Conservation (phyloP, 2,329 filamentous ascomycete genomes). For the Rutstroemia sp. region DNA sequence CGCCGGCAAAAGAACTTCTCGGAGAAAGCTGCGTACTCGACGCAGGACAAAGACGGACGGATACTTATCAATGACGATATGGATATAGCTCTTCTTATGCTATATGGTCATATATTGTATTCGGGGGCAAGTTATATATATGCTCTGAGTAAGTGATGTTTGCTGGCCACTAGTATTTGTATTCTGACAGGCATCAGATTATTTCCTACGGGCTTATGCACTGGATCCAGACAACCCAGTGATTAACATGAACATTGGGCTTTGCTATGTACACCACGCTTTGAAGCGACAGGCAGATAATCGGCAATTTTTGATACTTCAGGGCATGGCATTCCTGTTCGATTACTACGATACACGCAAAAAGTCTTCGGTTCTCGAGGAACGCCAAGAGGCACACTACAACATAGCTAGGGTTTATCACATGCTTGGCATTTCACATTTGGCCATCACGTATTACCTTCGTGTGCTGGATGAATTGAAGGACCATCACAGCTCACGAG, state of each 20-base stretch:
- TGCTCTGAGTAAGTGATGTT: constrained; percentile 55
- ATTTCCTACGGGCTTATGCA: constrained; percentile 72
- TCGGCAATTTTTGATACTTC: constrained; percentile 76
- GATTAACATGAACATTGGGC: constrained; percentile 72
- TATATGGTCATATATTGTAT: constrained; percentile 87
- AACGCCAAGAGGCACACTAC: constrained; percentile 71
- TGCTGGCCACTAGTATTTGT: background rate
- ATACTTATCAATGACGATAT: constrained; percentile 34
- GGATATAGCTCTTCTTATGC: constrained; percentile 74
- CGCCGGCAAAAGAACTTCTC: constrained; percentile 37
- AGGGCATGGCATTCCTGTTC: constrained; percentile 75
- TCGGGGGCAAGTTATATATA: constrained; percentile 76
- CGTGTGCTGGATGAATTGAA: constrained; percentile 36
- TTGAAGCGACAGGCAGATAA: constrained; percentile 88
- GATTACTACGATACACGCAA: constrained; percentile 60
- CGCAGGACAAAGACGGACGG: constrained; percentile 29
- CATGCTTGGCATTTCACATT: constrained; percentile 61
- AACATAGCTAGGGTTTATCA: constrained; percentile 75
- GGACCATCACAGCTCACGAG: constrained; percentile 23
- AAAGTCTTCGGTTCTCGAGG: constrained; percentile 28
- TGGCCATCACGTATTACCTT: constrained; percentile 66
- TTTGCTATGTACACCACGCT: constrained; percentile 81
- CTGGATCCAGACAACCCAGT: constrained; percentile 70
- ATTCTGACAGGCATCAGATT: constrained; percentile 41
- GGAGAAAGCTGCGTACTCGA: constrained; percentile 35